Evolutionary conservation across 805 yeast genomes (phyloP).

Genomic region (Candida bentonensis): DNA sequence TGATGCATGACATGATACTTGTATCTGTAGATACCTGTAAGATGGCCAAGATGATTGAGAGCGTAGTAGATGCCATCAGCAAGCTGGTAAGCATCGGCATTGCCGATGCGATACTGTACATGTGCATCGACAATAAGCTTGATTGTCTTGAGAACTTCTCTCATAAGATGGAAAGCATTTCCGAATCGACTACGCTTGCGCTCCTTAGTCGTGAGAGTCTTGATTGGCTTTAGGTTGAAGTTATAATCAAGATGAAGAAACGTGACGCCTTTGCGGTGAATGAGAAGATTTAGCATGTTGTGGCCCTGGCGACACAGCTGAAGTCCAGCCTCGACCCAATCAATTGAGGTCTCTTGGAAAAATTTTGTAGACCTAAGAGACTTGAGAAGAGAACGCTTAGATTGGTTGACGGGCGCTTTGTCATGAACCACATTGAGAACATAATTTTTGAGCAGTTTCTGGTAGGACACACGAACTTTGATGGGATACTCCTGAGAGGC

Average conservation of each 20-base stretch:
- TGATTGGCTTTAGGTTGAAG: conserved; percentile 90
- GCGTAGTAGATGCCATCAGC: conserved; percentile 92
- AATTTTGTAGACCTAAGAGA: conserved; percentile 66
- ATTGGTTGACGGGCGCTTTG: conserved; percentile 27
- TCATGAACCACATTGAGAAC: conserved; percentile 61
- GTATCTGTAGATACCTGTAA: conserved; percentile 93
- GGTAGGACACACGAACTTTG: conserved; percentile 78
- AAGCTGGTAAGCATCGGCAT: conserved; percentile 80
- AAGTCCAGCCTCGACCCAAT: conserved; percentile 97
- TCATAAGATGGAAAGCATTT: conserved; percentile 82
- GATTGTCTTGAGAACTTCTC: conserved; percentile 75
- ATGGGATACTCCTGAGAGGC: conserved; percentile 36
- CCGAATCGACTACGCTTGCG: conserved; percentile 94
- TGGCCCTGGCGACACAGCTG: conserved; percentile 90
- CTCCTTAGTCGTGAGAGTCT: conserved; percentile 91
- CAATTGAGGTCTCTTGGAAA: conserved; percentile 82
- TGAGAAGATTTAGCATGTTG: conserved; percentile 78
- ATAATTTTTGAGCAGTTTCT: conserved; percentile 64
- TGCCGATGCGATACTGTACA: conserved; percentile 79
- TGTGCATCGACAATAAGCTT: conserved; percentile 88
- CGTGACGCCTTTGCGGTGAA: conserved; percentile 82
- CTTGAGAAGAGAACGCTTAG: conserved; percentile 46
- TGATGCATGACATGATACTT: conserved; percentile 98
- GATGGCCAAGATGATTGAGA: conserved; percentile 84
- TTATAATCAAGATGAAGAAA: conserved; percentile 90